Evolutionary conservation across 805 yeast genomes (phyloP).

Genomic region (Ogataea glucozyma): DNA sequence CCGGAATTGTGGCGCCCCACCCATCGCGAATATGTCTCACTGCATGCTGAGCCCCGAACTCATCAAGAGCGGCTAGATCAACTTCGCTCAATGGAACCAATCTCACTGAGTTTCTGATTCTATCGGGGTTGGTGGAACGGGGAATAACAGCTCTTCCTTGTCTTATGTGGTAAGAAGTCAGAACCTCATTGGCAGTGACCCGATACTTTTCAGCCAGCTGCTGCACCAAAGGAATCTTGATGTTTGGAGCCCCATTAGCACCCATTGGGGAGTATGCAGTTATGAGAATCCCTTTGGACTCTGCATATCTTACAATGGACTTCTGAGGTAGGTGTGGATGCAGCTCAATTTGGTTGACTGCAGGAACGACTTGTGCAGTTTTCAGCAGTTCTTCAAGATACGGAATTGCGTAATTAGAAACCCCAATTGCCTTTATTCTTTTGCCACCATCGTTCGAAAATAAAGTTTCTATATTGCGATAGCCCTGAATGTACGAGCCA

Average conservation of each 20-base stretch:
- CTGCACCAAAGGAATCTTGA: conserved; percentile 35
- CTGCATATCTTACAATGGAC: conserved; percentile 33
- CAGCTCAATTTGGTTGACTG: conserved; percentile 45
- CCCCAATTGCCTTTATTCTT: conserved; percentile 45
- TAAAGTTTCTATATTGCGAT: conserved; percentile 68
- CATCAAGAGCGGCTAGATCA: conserved; percentile 30
- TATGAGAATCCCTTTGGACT: conserved; percentile 33
- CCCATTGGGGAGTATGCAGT: conserved; percentile 48
- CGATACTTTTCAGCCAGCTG: conserved; percentile 54
- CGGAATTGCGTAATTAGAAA: conserved; percentile 37
- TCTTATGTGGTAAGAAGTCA: conserved; percentile 36
- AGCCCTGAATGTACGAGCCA: conserved; percentile 63
- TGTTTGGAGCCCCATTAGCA: conserved; percentile 41
- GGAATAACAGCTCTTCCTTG: conserved; percentile 40
- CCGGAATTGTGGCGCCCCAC: conserved; percentile 2
- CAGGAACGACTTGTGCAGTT: conserved; percentile 40
- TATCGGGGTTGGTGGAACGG: conserved; percentile 40
- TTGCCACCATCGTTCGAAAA: conserved; percentile 46
- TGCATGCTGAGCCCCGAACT: conserved; percentile 12
- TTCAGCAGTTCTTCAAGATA: conserved; percentile 36
- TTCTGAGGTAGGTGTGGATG: conserved; percentile 44
- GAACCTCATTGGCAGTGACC: conserved; percentile 52
- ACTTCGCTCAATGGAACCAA: conserved; percentile 37
- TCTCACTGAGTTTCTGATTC: conserved; percentile 36
- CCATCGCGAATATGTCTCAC: conserved; percentile 3